Evolutionary conservation across 2,329 filamentous ascomycete genomes (phyloP).

Genomic region (Phaeosphaeria sp.): DNA sequence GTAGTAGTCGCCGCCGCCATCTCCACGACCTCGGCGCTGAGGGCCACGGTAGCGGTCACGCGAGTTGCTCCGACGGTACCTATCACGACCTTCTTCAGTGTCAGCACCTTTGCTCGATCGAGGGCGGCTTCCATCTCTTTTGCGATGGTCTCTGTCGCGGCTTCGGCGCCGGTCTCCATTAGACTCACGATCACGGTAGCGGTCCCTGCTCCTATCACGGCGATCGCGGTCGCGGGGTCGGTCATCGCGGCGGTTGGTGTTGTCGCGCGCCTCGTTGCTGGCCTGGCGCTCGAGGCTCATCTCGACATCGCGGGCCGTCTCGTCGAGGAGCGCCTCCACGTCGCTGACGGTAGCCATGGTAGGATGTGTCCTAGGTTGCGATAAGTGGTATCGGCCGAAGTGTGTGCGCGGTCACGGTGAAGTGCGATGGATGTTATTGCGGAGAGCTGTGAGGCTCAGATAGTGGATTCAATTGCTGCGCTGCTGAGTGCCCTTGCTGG

Average conservation of each 20-base stretch:
- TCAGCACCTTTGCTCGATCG: conserved; percentile 44
- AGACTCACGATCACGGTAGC: conserved; percentile 37
- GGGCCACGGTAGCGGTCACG: conserved; percentile 38
- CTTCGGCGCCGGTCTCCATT: conserved; percentile 41
- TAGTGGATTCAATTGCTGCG: conserved; percentile 30
- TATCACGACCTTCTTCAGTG: conserved; percentile 49
- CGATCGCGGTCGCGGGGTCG: conserved; percentile 38
- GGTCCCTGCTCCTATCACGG: conserved; percentile 38
- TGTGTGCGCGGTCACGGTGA: conserved; percentile 31
- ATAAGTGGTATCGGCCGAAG: conserved; percentile 29
- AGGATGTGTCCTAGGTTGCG: conserved; percentile 28
- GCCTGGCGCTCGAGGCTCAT: conserved; percentile 22
- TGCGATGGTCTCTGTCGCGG: conserved; percentile 40
- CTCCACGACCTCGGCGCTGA: conserved; percentile 35
- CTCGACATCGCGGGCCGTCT: conserved; percentile 31
- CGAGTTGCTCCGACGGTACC: conserved; percentile 33
- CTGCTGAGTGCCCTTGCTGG: conserved; percentile 18
- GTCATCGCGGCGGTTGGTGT: conserved; percentile 34
- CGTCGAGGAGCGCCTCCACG: conserved; percentile 90
- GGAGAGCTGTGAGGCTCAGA: conserved; percentile 27
- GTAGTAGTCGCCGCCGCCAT: conserved; percentile 49
- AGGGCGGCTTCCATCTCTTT: conserved; percentile 39
- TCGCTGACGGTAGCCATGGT: conserved; percentile 62
- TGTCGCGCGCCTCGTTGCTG: conserved; percentile 39
- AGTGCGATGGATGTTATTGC: conserved; percentile 24